Evolutionary conservation across 2,329 filamentous ascomycete genomes (phyloP), one percentile per base, ranked within the genome.

Genomic region (Tolypocladium cylindrosporum): DNA sequence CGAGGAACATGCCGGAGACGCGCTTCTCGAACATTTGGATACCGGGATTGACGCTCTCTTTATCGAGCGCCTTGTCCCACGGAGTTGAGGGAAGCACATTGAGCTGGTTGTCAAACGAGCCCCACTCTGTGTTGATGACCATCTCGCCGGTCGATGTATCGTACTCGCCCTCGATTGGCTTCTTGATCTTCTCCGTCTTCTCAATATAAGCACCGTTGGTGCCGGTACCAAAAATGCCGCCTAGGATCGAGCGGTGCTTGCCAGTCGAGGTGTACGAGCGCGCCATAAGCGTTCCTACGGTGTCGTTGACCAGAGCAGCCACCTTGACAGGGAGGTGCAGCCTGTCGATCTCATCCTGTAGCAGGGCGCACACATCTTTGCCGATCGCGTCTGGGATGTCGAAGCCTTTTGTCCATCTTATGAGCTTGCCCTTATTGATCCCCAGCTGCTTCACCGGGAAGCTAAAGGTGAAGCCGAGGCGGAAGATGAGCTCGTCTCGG

Each of bases 21-120:
- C 93, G 89, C 81, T 99, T 99, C 78, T 99, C 94, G 69, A 97
- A 99, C 90, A 97, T 96, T 71, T 99, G 94, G 61, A 96, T 85
- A 34, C 94, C 94, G 0, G 92, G 93, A 73, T 99, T 97, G 65
- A 90, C 85, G 63, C 88, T 94, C 60, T 87, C 84, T 58, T 78
- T 76, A 72, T 99, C 93, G 31, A 99, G 80, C 58, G 85, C 81
- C 55, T 79, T 76, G 70, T 99, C 94, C 76, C 91, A 97, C 0
- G 84, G 77, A 0, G 93, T 97, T 66, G 86, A 88, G 52, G 93
- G 94, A 45, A 99, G 80, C 24, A 96, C 89, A 65, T 87, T 90
- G 63, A 97, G 84, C 65, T 89, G 84, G 75, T 97, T 97, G 75
- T 99, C 94, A 68, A 99, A 99, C 58, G 91, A 96, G 61, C 94